Evolutionary conservation across 108 stramenopile species (phyloP), one percentile per base, ranked within the genome.

Genomic region (Craspedostauros australis): DNA sequence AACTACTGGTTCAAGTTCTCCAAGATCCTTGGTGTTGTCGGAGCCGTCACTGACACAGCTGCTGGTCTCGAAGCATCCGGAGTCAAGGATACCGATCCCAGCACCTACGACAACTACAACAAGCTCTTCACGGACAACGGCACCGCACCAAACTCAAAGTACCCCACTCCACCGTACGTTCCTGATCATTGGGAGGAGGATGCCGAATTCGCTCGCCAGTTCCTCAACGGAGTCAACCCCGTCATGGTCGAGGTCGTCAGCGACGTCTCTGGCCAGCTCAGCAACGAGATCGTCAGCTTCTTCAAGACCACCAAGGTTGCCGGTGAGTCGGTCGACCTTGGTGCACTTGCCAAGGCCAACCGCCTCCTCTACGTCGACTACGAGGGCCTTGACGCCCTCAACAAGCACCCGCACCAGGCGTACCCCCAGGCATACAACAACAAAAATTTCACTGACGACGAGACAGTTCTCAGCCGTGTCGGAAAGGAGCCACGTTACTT

Each of bases 221-320:
- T 53, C 33, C 39, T 53, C 16, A 3, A 4, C 33, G 51, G 51
- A 19, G 39, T 40, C 18, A 53, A 53, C 38, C 51, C 51, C 24
- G 51, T 53, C 33, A 53, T 53, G 51, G 38, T 53, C 51, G 1
- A 53, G 51, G 51, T 53, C 3, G 51, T 34, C 34, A 53, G 38
- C 33, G 31, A 53, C 24, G 34, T 25, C 19, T n/a, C n/a, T n/a
- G 51, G 16, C 15, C 15, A 37, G 3, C 51, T 24, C 22, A 36
- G 18, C 15, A 20, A 40, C 33, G 3, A 53, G 38, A 25, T 53
- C 38, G 51, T 25, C 19, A 2, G 33, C n/a, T n/a, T n/a, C n/a
- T n/a, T n/a, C n/a, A n/a, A n/a, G n/a, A n/a, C n/a, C n/a, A n/a
- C n/a, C n/a, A n/a, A n/a, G n/a, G n/a, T n/a, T n/a, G n/a, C n/a